Evolutionary conservation across 495 filamentous ascomycete species (phyloP).

Genomic region (Neurospora sp.): DNA sequence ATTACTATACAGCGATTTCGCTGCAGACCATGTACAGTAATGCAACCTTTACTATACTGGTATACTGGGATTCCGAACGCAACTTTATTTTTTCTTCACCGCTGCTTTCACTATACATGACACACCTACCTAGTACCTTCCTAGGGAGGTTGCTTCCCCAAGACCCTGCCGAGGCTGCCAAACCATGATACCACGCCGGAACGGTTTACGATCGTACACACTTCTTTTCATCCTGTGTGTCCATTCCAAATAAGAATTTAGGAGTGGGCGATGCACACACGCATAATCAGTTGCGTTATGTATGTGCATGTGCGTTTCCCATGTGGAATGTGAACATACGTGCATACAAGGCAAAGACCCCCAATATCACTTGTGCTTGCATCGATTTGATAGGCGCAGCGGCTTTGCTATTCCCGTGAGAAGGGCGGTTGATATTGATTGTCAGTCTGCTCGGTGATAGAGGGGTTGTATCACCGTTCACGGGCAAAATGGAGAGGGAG

Average conservation of each 20-base stretch:
- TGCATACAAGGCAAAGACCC: not conserved
- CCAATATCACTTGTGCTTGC: not conserved
- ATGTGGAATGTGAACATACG: not conserved
- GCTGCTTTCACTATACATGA: no score
- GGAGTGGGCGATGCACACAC: not conserved
- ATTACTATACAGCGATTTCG: no score
- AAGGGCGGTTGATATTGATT: not conserved
- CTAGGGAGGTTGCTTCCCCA: no score
- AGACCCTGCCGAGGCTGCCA: no score
- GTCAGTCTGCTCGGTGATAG: no score
- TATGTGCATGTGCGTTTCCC: not conserved
- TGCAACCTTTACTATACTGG: no score
- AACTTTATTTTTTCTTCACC: no score
- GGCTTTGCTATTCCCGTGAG: not conserved
- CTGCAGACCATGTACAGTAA: no score
- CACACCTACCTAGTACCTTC: no score
- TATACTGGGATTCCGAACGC: no score
- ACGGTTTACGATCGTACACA: not conserved
- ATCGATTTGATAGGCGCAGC: not conserved
- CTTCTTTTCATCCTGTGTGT: not conserved
- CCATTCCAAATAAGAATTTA: not conserved
- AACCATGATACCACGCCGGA: no score
- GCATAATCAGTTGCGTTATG: not conserved
- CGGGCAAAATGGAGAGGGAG: not conserved
- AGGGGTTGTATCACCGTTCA: no score